Base-by-base conservation (phyloP, 1,139 yeast species). In the Geotrichum cucujoidarum region DNA sequence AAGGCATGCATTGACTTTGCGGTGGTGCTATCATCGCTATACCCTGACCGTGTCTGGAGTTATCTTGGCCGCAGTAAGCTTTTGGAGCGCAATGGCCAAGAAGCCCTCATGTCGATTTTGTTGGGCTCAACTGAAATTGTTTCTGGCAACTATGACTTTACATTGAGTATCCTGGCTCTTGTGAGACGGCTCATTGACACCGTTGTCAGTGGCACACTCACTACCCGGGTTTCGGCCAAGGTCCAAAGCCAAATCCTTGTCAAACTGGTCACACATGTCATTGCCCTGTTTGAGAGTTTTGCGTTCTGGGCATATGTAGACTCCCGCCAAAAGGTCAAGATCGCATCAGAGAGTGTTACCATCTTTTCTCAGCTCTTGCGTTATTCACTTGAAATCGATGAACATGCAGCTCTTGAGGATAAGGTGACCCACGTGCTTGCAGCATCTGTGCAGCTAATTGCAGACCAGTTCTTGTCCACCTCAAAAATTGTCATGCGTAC, bases 91-190 rank as follows among this genome's bases (percentile, higher is more conserved):
- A 76, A 78, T 52, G 88, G 89, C 0, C 80, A 78, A 55, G 88
- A 86, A 45, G 92, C 94, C 0, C 67, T 80, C 45, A 79, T 82
- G 0, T 66, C 80, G 0, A 73, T 75, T 0, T 72, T 87, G 7
- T 71, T 87, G 48, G 90, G 92, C 2, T 76, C 90, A 2, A 75
- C 80, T 24, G 97, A 89, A 64, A 76, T 82, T 65, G 80, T 83
- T 1, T 72, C 70, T 48, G 92, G 90, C 8, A 76, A 77, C 41
- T 89, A 77, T 62, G 70, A 68, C 8, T 83, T 88, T 57, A 81
- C 94, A 0, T 60, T 83, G 11, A 66, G 81, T 0, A 62, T 86
- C 38, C 69, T 83, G 18, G 73, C 76, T 40, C 67, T 89, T 24
- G 75, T 77, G 7, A 74, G 75, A 41, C 66, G 74, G 1, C 69